Evolutionary conservation across 805 yeast genomes (phyloP), one percentile per base, ranked within the genome.

Genomic region (Blastobotrys mokoenaii): DNA sequence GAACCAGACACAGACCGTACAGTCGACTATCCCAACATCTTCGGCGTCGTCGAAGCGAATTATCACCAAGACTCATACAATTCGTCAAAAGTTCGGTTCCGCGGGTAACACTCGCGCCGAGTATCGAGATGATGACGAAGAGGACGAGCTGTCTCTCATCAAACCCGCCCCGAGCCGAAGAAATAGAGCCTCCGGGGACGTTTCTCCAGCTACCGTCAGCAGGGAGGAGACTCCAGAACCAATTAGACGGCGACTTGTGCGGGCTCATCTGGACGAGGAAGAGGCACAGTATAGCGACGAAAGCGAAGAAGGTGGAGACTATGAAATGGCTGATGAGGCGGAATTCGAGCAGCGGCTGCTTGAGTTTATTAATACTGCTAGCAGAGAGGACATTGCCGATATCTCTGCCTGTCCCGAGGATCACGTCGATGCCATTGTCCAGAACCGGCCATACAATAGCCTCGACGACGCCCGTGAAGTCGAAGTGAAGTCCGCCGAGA

Each of bases 361-460:
- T 40, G 76, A 79, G 38, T 88, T 93, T 54, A 70, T 90, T 51
- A 93, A 93, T 63, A 74, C 77, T 10, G 90, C 95, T 1, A 76
- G 84, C 12, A 70, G 68, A 1, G 76, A 79, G 46, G 96, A 89
- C 59, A 68, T 93, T 38, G 75, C 82, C 9, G 97, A 90, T 65
- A 77, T 89, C 29, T 78, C 93, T 5, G 79, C 79, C 25, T 79
- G 87, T 41, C 69, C 78, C 1, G 80, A 84, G 9, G 75, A 72
- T 7, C 69, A 77, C 25, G 96, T 95, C 0, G 73, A 77, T 29
- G 50, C 69, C 5, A 66, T 93, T 14, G 71, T 85, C n/a, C 64
- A 71, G 3, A 69, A 72, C 47, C 72, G 98, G 54, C 97, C 97
- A 1, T 90, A 72, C 59, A 52, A 54, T 1, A 68, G 77, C 17